Percentiles rank a stretch among this genome's conserved stretches.
Conservation (phyloP, 805 yeast species). For the Hanseniaspora valbyensis region DNA sequence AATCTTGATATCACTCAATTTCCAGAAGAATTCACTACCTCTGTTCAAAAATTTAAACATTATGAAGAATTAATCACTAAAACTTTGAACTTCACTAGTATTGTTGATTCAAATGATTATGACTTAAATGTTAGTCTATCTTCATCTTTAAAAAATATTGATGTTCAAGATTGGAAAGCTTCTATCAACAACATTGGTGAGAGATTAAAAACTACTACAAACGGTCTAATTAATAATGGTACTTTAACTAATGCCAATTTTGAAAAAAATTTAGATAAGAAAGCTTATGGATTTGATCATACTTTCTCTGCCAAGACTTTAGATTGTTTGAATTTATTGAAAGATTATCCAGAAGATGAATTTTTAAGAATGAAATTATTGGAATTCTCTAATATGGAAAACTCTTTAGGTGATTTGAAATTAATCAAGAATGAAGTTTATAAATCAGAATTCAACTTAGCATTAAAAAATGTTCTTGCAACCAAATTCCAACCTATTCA, state of each 20-base stretch:
- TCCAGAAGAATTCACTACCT: slow-evolving; percentile 67
- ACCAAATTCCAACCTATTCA: slow-evolving; percentile 52
- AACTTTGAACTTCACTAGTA: slow-evolving; percentile 4
- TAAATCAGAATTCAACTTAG: slow-evolving; percentile 55
- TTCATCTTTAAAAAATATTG: slow-evolving; percentile 5
- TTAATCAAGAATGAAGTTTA: slow-evolving; percentile 71
- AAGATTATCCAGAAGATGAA: slow-evolving; percentile 31
- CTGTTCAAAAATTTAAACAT: slow-evolving; percentile 31
- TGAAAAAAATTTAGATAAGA: not conserved
- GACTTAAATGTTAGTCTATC: slow-evolving; percentile 9
- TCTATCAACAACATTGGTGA: slow-evolving; percentile 6
- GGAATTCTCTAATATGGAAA: slow-evolving; percentile 57
- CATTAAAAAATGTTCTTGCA: slow-evolving; percentile 50
- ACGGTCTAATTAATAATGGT: slow-evolving; percentile 12
- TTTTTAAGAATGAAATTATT: slow-evolving; percentile 53
- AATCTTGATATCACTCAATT: slow-evolving; percentile 67
- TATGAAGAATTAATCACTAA: slow-evolving; percentile 28
- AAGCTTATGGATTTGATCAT: slow-evolving; percentile 9
- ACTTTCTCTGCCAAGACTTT: slow-evolving; percentile 11
- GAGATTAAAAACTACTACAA: slow-evolving; percentile 10
- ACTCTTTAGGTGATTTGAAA: slow-evolving; percentile 70
- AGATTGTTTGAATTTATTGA: slow-evolving; percentile 11
- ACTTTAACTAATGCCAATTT: slow-evolving; percentile 14
- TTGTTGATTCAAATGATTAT: slow-evolving; percentile 12
- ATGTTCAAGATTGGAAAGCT: slow-evolving; percentile 9